Evolutionary conservation across 2,329 filamentous ascomycete species (phyloP), one percentile per base, ranked within the genome.

Genomic region (Aspergillus tubingensis): DNA sequence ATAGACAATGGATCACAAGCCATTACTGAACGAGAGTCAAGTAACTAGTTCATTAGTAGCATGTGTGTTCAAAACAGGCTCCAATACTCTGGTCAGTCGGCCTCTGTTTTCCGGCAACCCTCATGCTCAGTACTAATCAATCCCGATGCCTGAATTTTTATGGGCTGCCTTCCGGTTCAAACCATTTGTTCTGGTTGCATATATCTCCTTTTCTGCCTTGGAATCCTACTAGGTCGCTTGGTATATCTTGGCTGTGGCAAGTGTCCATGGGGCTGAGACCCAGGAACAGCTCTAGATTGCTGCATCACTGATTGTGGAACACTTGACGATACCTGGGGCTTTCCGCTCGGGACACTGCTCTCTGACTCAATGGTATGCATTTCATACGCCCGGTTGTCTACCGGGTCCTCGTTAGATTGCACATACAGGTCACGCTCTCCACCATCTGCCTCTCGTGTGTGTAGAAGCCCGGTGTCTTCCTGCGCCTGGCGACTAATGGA

Each of bases 401-500:
- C 38, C 23, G n/a, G 25, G 13, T 47, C 17, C 39, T 54, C 52
- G 25, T 13, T 64, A 72, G 57, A 68, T 68, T 32, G 62, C 51
- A 38, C 19, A 30, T n/a, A n/a, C 17, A 36, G 36, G 6, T 27
- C 17, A 36, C 13, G 23, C 13, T 56, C 52, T 47, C 44, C 17
- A 43, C 47, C 51, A 19, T 62, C 58, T 11, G 44, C 10, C 17
- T 55, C 49, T 38, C 2, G 44, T 56, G 27, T 64, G 32, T 36
- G 21, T 32, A 54, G 48, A 43, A 55, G 43, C 5, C 25, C 38
- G 21, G 38, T 30, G 21, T 64, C 63, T 77, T 36, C 72, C 68
- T 57, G 78, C 69, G 66, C 67, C 61, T 73, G 73, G 70, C 90
- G 89, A 2, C 88, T 87, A 69, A 91, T 84, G 68, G 87, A 84